Percentiles rank a stretch among this genome's conserved stretches.
Conservation (phyloP, 75 land plant genomes). For the Cupressus sempervirens region DNA sequence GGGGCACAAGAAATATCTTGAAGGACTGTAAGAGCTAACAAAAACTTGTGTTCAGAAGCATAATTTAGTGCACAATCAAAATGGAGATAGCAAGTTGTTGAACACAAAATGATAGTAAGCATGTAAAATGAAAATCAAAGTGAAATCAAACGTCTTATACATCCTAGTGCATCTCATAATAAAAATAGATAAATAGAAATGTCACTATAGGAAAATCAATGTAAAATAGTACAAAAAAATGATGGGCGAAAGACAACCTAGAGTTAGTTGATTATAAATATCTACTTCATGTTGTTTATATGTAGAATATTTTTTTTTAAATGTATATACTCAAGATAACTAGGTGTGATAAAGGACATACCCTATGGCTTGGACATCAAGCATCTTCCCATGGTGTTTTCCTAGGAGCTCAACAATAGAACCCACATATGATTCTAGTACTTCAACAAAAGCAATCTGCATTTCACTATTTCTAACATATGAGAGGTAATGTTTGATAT, state of each 20-base stretch:
- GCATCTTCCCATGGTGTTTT: slow-evolving; percentile 93
- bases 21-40: not conserved
- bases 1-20: not conserved
- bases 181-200: not conserved
- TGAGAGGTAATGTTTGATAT: slow-evolving; percentile 4
- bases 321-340: not conserved
- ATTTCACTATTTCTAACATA: not conserved
- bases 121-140: not conserved
- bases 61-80: not conserved
- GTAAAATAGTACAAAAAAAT: not conserved
- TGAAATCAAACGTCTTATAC: not conserved
- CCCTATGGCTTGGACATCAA: slow-evolving; percentile 88
- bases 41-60: not conserved
- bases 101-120: not conserved
- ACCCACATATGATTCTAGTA: slow-evolving; percentile 89
- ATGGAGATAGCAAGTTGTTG: not conserved
- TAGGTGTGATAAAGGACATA: slow-evolving; percentile 20
- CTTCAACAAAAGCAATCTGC: slow-evolving; percentile 97
- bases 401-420: slow-evolving; percentile 91
- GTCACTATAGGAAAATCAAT: not conserved
- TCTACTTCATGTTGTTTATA: not conserved
- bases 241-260: not conserved
- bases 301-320: not conserved
- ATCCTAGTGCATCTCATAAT: not conserved
- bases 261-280: not conserved